Evolutionary conservation across 2,329 filamentous ascomycete species (phyloP), one percentile per base, ranked within the genome.

Genomic region (Aspergillus ustus): DNA sequence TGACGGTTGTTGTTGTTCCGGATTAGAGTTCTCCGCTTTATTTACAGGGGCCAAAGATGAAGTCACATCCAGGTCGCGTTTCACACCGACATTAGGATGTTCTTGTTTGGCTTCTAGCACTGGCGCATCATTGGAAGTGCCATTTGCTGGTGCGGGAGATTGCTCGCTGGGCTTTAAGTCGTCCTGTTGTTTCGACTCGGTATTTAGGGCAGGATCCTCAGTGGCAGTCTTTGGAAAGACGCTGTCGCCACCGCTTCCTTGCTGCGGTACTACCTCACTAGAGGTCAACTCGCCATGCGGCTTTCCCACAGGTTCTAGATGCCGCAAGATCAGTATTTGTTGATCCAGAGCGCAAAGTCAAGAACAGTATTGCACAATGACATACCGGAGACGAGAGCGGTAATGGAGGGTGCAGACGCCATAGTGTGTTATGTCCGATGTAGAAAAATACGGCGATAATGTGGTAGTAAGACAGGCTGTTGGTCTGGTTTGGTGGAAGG

Each of bases 301-400:
- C 15, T 64, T 56, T 17, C 60, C 65, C 56, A 60, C 20, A 17
- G 40, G 22, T 51, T 61, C 63, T 72, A 61, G 43, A 29, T 19
- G 19, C 20, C 22, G 40, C 15, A 31, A 53, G 56, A 63, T 73
- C 63, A 73, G 65, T 63, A 62, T 29, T 31, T 17, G 34, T 15
- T 17, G 11, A 15, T 40, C 15, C 34, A 40, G 15, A 40, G 11
- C 13, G 34, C 34, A 4, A 40, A 40, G 3, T 3, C 9, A 40
- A 15, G 11, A 40, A 15, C 15, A 40, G 13, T 5, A 13, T 17
- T 40, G 9, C 11, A 40, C 34, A 40, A 40, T 9, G 28, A 71
- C 68, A 28, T 73, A 75, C 73, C 71, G 57, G 65, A 49, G 57
- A 57, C 60, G 52, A 61, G 17, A 59, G 65, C 31, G 52, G 63